Conservation (phyloP, 2,329 filamentous ascomycete species). For the Neonectria hederae region DNA sequence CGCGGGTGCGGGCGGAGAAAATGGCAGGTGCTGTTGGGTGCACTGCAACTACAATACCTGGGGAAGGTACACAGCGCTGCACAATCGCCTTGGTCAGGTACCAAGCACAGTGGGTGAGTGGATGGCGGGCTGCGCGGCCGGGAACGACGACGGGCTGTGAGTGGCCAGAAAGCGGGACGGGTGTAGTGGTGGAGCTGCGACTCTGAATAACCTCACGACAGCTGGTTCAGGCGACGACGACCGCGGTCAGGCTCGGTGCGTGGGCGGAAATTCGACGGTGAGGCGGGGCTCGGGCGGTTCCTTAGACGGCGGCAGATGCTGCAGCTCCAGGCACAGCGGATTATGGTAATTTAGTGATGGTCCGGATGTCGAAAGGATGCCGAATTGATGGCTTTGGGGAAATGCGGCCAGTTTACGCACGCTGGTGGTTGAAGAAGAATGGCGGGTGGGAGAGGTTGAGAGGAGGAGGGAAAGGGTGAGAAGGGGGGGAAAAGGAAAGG, state of each 20-base stretch:
- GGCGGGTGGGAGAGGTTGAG: conserved; percentile 41
- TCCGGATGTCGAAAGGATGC: conserved; percentile 46
- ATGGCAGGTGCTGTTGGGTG: neutral
- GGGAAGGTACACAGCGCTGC: conserved; percentile 24
- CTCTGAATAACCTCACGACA: conserved; percentile 55
- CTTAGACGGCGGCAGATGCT: conserved; percentile 41
- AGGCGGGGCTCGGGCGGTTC: conserved; percentile 38
- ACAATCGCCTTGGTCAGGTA: conserved; percentile 23
- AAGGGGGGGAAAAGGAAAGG: conserved; percentile 38
- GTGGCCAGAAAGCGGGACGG: conserved; percentile 37
- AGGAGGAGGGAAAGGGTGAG: conserved; percentile 33
- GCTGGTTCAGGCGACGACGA: conserved; percentile 33
- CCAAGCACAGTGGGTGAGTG: conserved; percentile 22
- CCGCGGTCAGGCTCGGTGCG: conserved; percentile 16
- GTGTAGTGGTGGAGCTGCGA: conserved; percentile 38
- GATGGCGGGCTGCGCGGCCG: conserved; percentile 22
- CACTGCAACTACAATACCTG: conserved; percentile 24
- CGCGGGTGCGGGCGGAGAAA: neutral
- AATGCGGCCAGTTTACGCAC: conserved; percentile 42
- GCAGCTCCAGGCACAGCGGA: conserved; percentile 46
- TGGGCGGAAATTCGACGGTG: conserved; percentile 33
- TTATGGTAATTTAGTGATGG: conserved; percentile 50
- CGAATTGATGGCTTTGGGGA: conserved; percentile 55
- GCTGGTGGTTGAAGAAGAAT: conserved; percentile 49
- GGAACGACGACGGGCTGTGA: conserved; percentile 38